Evolutionary conservation across 2,329 filamentous ascomycete genomes (phyloP).

Genomic region (Pseudogymnoascus verrucosus): DNA sequence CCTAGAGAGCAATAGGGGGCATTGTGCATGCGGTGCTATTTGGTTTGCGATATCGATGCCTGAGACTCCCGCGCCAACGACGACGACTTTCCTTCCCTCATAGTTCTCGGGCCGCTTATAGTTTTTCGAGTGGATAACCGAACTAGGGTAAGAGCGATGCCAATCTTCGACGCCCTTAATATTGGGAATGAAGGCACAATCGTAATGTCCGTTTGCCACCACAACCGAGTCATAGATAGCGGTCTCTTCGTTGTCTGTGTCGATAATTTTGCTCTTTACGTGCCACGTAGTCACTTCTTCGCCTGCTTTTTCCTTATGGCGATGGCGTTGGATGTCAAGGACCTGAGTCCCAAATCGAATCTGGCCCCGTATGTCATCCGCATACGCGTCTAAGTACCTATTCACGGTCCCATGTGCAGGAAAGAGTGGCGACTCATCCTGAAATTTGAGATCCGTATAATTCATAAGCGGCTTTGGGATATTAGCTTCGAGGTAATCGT

Average conservation of each 20-base stretch:
- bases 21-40: slow-evolving; percentile 52
- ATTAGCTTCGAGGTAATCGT: slow-evolving; percentile 77
- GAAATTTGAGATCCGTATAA: slow-evolving; percentile 64
- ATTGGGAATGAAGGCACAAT: slow-evolving; percentile 57
- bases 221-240: slow-evolving; percentile 60
- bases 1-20: slow-evolving; percentile 30
- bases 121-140: slow-evolving; percentile 69
- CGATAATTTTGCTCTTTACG: slow-evolving; percentile 18
- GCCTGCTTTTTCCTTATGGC: slow-evolving; percentile 22
- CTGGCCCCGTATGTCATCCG: slow-evolving; percentile 55
- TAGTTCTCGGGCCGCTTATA: slow-evolving; percentile 63
- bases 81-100: slow-evolving; percentile 62
- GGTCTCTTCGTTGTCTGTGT: slow-evolving; percentile 18
- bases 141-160: slow-evolving; percentile 47
- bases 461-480: slow-evolving; percentile 76
- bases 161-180: slow-evolving; percentile 54
- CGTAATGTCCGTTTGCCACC: slow-evolving; percentile 69
- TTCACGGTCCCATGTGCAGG: slow-evolving; percentile 65
- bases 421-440: slow-evolving; percentile 58
- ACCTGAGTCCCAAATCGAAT: slow-evolving; percentile 68
- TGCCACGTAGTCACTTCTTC: slow-evolving; percentile 23
- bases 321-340: slow-evolving; percentile 39
- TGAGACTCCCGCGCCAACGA: slow-evolving; percentile 79
- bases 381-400: slow-evolving; percentile 62
- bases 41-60: slow-evolving; percentile 77